These are phyloP conservation scores for Acer campestre DNA, from an alignment of 345 rosid genomes.

Conservation along the genomic window DNA sequence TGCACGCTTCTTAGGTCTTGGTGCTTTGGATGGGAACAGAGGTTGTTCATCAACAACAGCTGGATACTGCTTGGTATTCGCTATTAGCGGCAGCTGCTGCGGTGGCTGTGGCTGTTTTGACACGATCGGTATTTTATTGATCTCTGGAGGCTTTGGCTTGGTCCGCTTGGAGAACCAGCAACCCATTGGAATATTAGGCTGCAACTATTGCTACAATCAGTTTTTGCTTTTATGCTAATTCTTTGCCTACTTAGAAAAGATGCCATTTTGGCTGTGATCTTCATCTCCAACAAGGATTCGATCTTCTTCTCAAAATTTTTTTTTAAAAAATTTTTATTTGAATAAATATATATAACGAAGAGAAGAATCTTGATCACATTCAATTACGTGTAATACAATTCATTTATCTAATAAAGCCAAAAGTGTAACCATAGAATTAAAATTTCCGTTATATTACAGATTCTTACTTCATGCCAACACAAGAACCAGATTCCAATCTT, in stretches of 20 bases:
- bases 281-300: background rate
- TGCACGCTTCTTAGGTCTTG: slow-evolving; percentile 42
- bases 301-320: background rate
- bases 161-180: background rate
- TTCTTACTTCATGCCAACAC: background rate
- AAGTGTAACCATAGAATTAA: too few relatives aligned
- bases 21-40: background rate
- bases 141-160: background rate
- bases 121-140: too few relatives aligned
- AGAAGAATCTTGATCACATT: background rate
- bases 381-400: too few relatives aligned
- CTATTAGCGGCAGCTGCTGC: too few relatives aligned
- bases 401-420: too few relatives aligned
- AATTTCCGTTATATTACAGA: too few relatives aligned
- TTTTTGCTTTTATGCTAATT: background rate
- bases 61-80: too few relatives aligned
- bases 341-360: background rate
- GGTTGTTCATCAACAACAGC: too few relatives aligned
- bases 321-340: too few relatives aligned
- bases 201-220: background rate
- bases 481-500: background rate
- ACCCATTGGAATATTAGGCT: background rate
- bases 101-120: too few relatives aligned
- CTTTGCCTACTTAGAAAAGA: background rate
- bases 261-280: background rate